Evolutionary conservation across 2,329 filamentous ascomycete species (phyloP), one percentile per base, ranked within the genome.

Genomic region (Penicillium sp.): DNA sequence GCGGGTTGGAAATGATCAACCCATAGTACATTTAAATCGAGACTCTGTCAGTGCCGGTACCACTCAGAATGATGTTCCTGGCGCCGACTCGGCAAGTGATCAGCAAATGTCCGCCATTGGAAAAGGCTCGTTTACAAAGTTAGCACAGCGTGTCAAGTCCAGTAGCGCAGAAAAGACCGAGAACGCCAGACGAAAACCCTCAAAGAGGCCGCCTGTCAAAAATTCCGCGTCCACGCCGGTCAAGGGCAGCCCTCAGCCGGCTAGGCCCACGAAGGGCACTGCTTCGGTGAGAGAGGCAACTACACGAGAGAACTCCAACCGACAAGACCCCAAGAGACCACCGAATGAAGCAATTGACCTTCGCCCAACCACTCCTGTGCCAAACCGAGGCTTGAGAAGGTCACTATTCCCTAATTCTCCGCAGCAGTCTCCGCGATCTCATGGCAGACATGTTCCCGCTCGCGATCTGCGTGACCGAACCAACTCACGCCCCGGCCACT

Each of bases 91-190:
- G 4, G 42, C 48, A 15, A 56, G 41, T 26, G 52, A 54, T 10
- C 33, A 38, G 38, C 50, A 56, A 14, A 61, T 57, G 36, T 45
- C 42, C 11, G 40, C 48, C 7, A 50, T 53, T 16, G 50, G 45
- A 9, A 65, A 59, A 39, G 42, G 51, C 8, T 53, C 64, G 4
- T 43, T 67, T 11, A 45, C 58, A 2, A 66, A 53, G 27, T 48
- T 66, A 23, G 56, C 65, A 4, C 63, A 66, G 21, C 66, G 59
- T 34, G 57, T 64, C 16, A 65, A 57, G 28, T 46, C 57, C 16
- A 41, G 43, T 17, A 39, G 37, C 9, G 30, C 36, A 3, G 63
- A 64, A 27, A 63, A 57, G 23, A 53, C 45, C 10, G 54, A 57
- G 2, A 15, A 33, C 20, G 41, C 36, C 17, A 64, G 57, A 33